Evolutionary conservation across 257 asterid genomes (phyloP), one percentile per base, ranked within the genome.

Genomic region (Primulina eburnea): DNA sequence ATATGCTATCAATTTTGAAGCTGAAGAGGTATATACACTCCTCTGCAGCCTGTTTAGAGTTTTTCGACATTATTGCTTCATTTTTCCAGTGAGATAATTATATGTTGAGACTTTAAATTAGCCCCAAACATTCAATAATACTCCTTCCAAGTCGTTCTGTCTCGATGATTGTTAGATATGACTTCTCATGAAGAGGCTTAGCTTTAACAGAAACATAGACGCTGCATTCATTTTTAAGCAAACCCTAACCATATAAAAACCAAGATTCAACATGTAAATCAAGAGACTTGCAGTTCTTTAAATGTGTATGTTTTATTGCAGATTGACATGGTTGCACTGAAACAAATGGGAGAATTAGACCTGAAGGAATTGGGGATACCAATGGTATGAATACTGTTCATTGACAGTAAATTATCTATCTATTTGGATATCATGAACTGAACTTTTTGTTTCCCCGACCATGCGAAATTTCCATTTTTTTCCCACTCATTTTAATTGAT

Each of bases 341-440:
- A 71, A 80, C 96, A 88, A 80, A 87, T 88, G 89, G 88, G 89
- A 53, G 95, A 89, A 64, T 38, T 55, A 5, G 95, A 87, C 77
- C 86, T 87, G 21, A 89, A 87, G 80, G 95, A 87, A 73, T 35
- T 89, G 80, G 96, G 95, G 61, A 82, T 89, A 71, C 95, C 95
- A 30, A 86, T 86, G 92, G 96, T 89, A 89, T 60, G 12, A 34
- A 65, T 60, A 28, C 64, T 52, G 30, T 66, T 29, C 32, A 53
- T 26, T 67, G 30, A 12, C 60, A 16, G 57, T 17, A 47, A 14
- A 47, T 47, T 35, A 40, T 40, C 4, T 43, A 43, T 50, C 8
- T 16, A 16, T 14, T 16, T 50, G 21, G 57, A 16, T 50, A 2
- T 14, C 57, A 14, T 43, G 18, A 1, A 12, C 18, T 14, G 55